Base-by-base conservation (phyloP, 2,329 filamentous ascomycete genomes). In the Aspergillus flavus region DNA sequence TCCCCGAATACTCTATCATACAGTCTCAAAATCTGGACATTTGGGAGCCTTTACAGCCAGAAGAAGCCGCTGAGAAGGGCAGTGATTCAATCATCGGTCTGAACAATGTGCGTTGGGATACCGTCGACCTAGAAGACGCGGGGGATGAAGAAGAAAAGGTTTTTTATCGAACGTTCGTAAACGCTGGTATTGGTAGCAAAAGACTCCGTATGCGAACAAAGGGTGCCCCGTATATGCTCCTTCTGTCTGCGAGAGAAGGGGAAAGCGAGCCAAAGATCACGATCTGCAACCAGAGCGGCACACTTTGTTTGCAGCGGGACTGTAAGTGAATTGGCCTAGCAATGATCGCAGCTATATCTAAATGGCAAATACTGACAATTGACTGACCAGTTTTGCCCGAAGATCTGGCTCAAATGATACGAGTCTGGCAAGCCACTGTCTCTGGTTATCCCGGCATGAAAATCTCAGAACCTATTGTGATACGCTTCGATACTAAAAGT, bases 201-300 rank as follows among this genome's bases (percentile, higher is more conserved):
- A 73, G 64, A 52, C 68, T 68, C 23, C 71, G 74, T 45, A 72
- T 75, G 69, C 70, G 69, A 53, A 73, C 72, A 3, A 73, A 71
- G 55, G 69, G 69, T 7, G 73, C 74, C 21, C 72, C 74, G 7
- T 76, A 76, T 43, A 73, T 76, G 73, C 65, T 76, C 6, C 60
- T 76, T 10, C 23, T 76, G 14, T 72, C 69, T 11, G 71, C 72
- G 2, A 69, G 64, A 26, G 69, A 75, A 3, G 74, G 73, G 4
- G 73, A 75, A 59, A 75, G 71, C 45, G 73, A 76, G 48, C 73
- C 73, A 2, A 76, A 72, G 34, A 65, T 76, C 23, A 69, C 73
- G 9, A 58, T 76, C 19, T 75, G 73, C 57, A 76, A 76, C 28
- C 74, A 76, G 61, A 75, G 69, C 54, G 73, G 74, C 10, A 70